Evolutionary conservation across 805 yeast genomes (phyloP).

Genomic region (Kazachstania africana): DNA sequence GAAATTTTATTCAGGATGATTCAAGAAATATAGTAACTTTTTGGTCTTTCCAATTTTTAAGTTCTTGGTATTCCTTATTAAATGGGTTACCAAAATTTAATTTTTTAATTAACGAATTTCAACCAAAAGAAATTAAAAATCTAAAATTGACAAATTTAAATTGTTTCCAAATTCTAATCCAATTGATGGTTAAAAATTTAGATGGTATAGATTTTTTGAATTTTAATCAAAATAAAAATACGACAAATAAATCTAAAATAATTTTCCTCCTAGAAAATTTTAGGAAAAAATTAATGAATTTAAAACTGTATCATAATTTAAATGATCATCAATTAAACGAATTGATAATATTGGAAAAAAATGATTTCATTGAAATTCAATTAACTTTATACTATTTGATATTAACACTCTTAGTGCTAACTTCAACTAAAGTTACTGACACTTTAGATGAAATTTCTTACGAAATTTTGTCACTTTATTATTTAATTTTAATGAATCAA

Average conservation of each 20-base stretch:
- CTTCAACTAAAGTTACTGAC: too few species aligned
- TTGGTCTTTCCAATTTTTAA: conserved; percentile 22
- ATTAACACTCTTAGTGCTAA: conserved; percentile 3
- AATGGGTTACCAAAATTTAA: conserved; percentile 20
- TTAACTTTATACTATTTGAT: conserved; percentile 19
- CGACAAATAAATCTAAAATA: conserved; percentile 1
- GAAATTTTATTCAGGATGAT: conserved; percentile 1
- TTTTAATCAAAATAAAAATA: neutral
- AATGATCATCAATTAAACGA: conserved; percentile 17
- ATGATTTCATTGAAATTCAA: conserved; percentile 19
- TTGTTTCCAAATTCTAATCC: conserved; percentile 14
- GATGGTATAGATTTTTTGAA: conserved; percentile 19
- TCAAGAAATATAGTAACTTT: conserved; percentile 11
- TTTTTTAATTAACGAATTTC: conserved; percentile 18
- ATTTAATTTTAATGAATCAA: conserved; percentile 14
- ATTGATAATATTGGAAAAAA: neutral
- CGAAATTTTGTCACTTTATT: conserved; percentile 22
- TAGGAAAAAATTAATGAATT: conserved; percentile 12
- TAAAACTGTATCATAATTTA: conserved; percentile 17
- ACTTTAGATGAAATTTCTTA: conserved; percentile 9
- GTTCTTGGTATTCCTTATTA: conserved; percentile 21
- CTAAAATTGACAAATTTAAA: conserved; percentile 13
- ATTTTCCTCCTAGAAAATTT: conserved; percentile 14
- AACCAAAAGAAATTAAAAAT: conserved; percentile 11
- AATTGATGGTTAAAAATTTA: conserved; percentile 9